phyloP scores from a whole-genome alignment of 768 basidiomycete species.

The Leccinum subtestaceum region DNA sequence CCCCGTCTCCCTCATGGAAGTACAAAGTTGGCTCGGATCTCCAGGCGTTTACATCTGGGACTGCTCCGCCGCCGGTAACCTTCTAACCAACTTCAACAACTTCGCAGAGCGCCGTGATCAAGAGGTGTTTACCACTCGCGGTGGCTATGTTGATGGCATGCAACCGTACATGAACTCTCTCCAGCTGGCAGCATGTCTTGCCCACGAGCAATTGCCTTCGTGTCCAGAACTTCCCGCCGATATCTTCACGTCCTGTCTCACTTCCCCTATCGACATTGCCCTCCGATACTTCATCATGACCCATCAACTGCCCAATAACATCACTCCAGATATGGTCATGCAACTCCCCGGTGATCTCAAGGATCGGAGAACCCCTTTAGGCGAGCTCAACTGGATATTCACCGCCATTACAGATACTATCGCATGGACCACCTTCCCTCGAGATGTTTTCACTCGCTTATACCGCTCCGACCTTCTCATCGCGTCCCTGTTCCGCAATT shows the following conservation, averaged over 20 bases:
- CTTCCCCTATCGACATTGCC: constrained; percentile 97
- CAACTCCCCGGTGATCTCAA: constrained; percentile 96
- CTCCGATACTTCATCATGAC: constrained; percentile 92
- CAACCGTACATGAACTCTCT: constrained; percentile 83
- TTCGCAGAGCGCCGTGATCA: constrained; percentile 75
- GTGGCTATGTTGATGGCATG: constrained; percentile 55
- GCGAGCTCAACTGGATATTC: constrained; percentile 99
- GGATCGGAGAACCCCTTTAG: constrained; percentile 92
- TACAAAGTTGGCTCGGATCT: constrained; percentile 91
- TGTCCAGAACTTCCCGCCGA: constrained; percentile 97
- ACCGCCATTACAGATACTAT: constrained; percentile 99
- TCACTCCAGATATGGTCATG: constrained; percentile 87
- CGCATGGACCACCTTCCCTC: constrained; percentile 96
- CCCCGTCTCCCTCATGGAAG: constrained; percentile 89
- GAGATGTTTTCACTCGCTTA: constrained; percentile 88
- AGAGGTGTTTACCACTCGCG: constrained; percentile 55
- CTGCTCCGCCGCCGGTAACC: constrained; percentile 94
- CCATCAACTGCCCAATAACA: constrained; percentile 76
- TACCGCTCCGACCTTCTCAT: constrained; percentile 96
- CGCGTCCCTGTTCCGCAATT: constrained; percentile 95
- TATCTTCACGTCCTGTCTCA: constrained; percentile 95
- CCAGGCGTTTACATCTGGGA: constrained; percentile 99
- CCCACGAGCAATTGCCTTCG: constrained; percentile 88
- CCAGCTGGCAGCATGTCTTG: constrained; percentile 91
- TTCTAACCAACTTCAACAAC: constrained; percentile 83